Percentiles rank a stretch among this genome's conserved stretches.
These are phyloP conservation scores for Cornus florida DNA, from an alignment of 148 eudicot genomes.

Conservation along the genomic window DNA sequence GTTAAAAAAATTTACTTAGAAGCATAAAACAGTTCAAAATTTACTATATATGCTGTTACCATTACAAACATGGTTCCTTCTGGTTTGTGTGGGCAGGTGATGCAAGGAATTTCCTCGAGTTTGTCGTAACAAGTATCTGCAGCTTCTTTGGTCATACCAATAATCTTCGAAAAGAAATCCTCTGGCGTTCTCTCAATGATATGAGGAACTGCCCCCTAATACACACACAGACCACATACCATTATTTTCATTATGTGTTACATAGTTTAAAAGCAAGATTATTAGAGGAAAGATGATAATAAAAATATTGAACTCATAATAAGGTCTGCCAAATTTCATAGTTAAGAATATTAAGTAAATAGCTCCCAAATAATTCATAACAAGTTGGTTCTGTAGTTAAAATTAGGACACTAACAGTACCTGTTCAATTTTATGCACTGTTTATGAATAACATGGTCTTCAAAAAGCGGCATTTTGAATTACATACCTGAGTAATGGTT, in stretches of 20 bases:
- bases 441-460: neutral
- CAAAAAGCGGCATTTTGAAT: neutral
- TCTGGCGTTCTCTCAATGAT: constrained; percentile 46
- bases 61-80: constrained; percentile 62
- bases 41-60: constrained; percentile 30
- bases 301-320: too few relatives aligned
- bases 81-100: constrained; percentile 57
- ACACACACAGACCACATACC: neutral
- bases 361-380: too few relatives aligned
- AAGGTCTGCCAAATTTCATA: too few relatives aligned
- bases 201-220: constrained; percentile 51
- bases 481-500: constrained; percentile 65
- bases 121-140: constrained; percentile 44
- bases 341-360: too few relatives aligned
- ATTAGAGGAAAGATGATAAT: too few relatives aligned
- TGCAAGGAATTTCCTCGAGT: constrained; percentile 47
- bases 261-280: too few relatives aligned
- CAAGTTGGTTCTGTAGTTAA: too few relatives aligned
- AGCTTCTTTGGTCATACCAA: constrained; percentile 25
- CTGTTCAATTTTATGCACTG: too few relatives aligned
- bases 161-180: constrained; percentile 46
- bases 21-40: too few relatives aligned
- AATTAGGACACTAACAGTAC: too few relatives aligned
- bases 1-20: neutral
- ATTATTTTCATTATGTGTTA: neutral